phyloP scores from a whole-genome alignment of 371 early-diverging fungal genomes.

The Rhizopus stolonifer region DNA sequence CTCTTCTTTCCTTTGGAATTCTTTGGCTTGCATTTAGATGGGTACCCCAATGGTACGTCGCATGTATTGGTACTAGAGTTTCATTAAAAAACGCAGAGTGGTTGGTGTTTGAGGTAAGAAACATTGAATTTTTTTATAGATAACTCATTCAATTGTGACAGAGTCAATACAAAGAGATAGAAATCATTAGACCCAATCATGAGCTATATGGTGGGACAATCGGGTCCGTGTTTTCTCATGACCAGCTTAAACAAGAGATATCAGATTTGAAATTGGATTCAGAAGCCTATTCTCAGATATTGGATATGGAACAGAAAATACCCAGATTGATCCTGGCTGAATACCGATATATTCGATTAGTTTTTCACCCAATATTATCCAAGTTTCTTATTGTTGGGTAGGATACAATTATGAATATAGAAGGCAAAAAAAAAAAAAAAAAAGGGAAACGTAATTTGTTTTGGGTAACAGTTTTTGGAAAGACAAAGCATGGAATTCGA shows the following conservation, averaged over 20 bases:
- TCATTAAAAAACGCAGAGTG: slow-evolving; percentile 67
- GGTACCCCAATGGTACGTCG: slow-evolving; percentile 76
- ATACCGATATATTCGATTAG: slow-evolving; percentile 82
- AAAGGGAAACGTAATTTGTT: background rate
- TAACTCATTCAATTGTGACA: slow-evolving; percentile 12
- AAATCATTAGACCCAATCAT: slow-evolving; percentile 54
- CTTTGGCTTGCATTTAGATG: slow-evolving; percentile 80
- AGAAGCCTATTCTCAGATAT: slow-evolving; percentile 18
- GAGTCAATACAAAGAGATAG: slow-evolving; percentile 76
- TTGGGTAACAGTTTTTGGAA: slow-evolving; percentile 60
- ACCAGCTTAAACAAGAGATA: slow-evolving; percentile 38
- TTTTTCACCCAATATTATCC: slow-evolving; percentile 75
- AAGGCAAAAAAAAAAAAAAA: slow-evolving; percentile 3
- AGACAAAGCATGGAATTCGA: slow-evolving; percentile 67
- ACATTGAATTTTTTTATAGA: no score
- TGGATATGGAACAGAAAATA: slow-evolving; percentile 36
- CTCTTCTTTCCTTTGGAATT: slow-evolving; percentile 71
- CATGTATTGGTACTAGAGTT: slow-evolving; percentile 59
- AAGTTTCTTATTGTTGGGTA: slow-evolving; percentile 71
- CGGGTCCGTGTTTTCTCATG: slow-evolving; percentile 66
- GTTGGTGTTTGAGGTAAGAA: slow-evolving; percentile 63
- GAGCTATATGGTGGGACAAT: slow-evolving; percentile 68
- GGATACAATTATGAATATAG: no score
- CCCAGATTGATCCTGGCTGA: slow-evolving; percentile 61
- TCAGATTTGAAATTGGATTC: slow-evolving; percentile 26